Conservation (phyloP, 1,284 basidiomycete genomes). For the Ceratobasidium sp. region DNA sequence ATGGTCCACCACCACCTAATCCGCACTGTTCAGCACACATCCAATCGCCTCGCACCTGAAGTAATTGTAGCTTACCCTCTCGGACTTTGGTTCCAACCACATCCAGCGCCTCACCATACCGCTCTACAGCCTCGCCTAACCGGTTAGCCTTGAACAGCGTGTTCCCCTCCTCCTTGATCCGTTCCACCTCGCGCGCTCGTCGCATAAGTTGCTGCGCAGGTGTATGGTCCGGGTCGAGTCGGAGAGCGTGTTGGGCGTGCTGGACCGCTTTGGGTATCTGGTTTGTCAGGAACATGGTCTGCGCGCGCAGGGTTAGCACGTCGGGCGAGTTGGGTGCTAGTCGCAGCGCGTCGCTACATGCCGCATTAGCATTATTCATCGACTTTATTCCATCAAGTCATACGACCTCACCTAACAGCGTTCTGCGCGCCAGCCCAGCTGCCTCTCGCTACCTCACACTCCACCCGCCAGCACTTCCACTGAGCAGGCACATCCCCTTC, state of each 20-base stretch:
- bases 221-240: constrained; percentile 82
- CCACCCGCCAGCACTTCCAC: constrained; percentile 83
- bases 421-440: constrained; percentile 77
- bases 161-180: constrained; percentile 88
- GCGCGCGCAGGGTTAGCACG: constrained; percentile 81
- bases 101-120: constrained; percentile 78
- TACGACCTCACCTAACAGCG: constrained; percentile 82
- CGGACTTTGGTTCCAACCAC: constrained; percentile 28
- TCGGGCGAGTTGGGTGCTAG: constrained; percentile 81
- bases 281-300: constrained; percentile 81
- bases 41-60: too few relatives aligned
- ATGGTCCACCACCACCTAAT: constrained; percentile 79
- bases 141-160: constrained; percentile 75
- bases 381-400: too few relatives aligned
- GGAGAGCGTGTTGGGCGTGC: constrained; percentile 79
- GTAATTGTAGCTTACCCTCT: constrained; percentile 55
- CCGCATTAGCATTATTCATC: not conserved
- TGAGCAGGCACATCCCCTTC: constrained; percentile 75
- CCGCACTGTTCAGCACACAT: constrained; percentile 51
- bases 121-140: constrained; percentile 73
- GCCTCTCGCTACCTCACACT: constrained; percentile 77
- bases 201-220: constrained; percentile 78
- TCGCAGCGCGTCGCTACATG: constrained; percentile 77
- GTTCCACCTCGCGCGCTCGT: constrained; percentile 82
- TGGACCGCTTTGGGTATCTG: constrained; percentile 79